Evolutionary conservation across 2,329 filamentous ascomycete genomes (phyloP), one percentile per base, ranked within the genome.

Genomic region (Bretziella fagacearum): DNA sequence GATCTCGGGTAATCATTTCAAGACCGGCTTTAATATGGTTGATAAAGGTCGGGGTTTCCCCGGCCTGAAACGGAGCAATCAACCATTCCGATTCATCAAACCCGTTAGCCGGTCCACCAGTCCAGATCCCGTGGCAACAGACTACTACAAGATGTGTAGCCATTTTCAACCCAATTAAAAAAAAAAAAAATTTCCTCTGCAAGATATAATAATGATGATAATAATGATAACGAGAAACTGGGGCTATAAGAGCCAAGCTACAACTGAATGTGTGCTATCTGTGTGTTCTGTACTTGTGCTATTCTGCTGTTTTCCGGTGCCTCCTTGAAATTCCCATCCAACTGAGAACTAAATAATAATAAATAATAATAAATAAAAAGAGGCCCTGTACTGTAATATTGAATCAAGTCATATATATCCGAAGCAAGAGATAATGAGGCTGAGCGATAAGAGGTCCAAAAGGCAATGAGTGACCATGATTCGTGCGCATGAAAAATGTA

Each of bases 121-220:
- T 62, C 69, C 81, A 93, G 49, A 89, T 84, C 23, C 77, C 82
- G 62, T 93, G 85, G 59, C 85, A 87, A 65, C 84, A 91, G 44
- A 93, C 80, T 41, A 93, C 64, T 44, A 93, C 74, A 8, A 93
- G 69, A 53, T 83, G 70, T 4, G 60, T 61, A 13, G 23, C 18
- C 23, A 64, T 49, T 62, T 0, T 46, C 5, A n/a, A 23, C 42
- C 5, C 26, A 40, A 8, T 41, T 15, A 36, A 18, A 30, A 40
- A 35, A 30, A 15, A 18, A 10, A 30, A 30, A 23, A 15, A 25
- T 33, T 33, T 17, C 18, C 8, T 17, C 30, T 7, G 11, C 39
- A 25, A 25, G 17, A 23, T 22, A n/a, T 15, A 20, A 37, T 29
- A 20, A 17, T 18, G 8, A 46, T 33, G n/a, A 15, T n/a, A 33